Conservation (phyloP, 768 basidiomycete genomes). For the Tulasnella sp. region DNA sequence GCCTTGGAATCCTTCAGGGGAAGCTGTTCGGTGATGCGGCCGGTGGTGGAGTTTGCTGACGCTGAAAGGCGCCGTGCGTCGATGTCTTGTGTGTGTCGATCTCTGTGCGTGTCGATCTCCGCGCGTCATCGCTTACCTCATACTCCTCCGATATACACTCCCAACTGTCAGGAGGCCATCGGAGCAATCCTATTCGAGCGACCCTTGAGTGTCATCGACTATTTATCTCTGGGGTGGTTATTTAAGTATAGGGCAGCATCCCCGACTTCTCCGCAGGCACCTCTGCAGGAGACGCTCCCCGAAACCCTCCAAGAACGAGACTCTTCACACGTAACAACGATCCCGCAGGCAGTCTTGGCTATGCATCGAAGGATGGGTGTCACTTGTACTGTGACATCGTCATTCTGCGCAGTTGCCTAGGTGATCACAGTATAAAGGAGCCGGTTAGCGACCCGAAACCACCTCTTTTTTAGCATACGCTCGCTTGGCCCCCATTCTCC, state of each 20-base stretch:
- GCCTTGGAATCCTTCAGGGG: background rate
- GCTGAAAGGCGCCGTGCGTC: background rate
- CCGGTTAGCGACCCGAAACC: background rate
- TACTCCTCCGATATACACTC: background rate
- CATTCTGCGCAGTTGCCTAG: background rate
- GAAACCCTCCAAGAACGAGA: background rate
- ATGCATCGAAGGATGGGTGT: background rate
- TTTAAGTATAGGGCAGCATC: background rate
- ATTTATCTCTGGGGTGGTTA: background rate
- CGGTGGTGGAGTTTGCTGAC: background rate
- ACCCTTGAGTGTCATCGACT: background rate
- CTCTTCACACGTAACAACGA: background rate
- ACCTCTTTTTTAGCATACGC: background rate
- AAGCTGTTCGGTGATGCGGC: background rate
- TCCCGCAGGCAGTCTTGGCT: background rate
- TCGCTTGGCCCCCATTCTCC: background rate
- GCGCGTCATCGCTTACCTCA: background rate
- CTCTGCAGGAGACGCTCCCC: background rate
- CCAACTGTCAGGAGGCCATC: background rate
- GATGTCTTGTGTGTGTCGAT: background rate
- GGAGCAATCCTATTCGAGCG: background rate
- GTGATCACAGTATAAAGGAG: background rate
- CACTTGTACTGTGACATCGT: constrained; percentile 12
- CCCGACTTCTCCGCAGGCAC: background rate
- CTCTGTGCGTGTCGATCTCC: background rate